These are phyloP conservation scores for Zygosaccharomyces siamensis DNA, from an alignment of 805 yeast genomes.

Conservation along the genomic window DNA sequence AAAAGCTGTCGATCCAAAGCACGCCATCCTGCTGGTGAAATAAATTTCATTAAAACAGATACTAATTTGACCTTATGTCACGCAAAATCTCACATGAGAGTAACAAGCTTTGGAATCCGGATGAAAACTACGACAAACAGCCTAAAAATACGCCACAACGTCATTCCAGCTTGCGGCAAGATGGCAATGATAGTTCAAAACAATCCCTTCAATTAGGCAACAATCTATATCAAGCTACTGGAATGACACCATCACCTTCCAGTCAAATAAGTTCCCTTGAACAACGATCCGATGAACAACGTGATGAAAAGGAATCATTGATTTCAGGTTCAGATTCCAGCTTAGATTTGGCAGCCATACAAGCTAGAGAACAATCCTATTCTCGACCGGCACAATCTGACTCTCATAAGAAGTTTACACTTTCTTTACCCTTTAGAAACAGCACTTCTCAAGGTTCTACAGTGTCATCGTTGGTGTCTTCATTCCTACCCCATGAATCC, in stretches of 20 bases:
- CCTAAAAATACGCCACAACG: no score
- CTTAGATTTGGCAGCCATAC: neutral
- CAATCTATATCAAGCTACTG: no score
- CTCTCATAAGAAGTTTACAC: slow-evolving; percentile 35
- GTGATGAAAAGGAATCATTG: neutral
- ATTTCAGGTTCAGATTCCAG: slow-evolving; percentile 1
- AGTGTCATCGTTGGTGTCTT: slow-evolving; percentile 12
- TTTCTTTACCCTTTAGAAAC: slow-evolving; percentile 39
- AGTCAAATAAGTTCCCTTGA: neutral
- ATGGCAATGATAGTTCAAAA: no score
- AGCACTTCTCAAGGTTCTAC: slow-evolving; percentile 21
- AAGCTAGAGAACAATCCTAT: slow-evolving; percentile 9
- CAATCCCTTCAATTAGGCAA: neutral
- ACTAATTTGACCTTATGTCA: no score
- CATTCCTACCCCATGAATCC: slow-evolving; percentile 18
- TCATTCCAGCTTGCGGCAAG: no score
- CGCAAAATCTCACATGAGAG: no score
- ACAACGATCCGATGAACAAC: neutral
- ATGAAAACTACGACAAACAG: no score
- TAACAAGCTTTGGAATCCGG: no score
- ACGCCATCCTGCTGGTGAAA: no score
- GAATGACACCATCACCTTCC: neutral
- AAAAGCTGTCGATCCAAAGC: no score
- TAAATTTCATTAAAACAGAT: no score
- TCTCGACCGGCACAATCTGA: neutral